phyloP scores from a whole-genome alignment of 1,139 yeast genomes.

The Protomyces inouyei region DNA sequence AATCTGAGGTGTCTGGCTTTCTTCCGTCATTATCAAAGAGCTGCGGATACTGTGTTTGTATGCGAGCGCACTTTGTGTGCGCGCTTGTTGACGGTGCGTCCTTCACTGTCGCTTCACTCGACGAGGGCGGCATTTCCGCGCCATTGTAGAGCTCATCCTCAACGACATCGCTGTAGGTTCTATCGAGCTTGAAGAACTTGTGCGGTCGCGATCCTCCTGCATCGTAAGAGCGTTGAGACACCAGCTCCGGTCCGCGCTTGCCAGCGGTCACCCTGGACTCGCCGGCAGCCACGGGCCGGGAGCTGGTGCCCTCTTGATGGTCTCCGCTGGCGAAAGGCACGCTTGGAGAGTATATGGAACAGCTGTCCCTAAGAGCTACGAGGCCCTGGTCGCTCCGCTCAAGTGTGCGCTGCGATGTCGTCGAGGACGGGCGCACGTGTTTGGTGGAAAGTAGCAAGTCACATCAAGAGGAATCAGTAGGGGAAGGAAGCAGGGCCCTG shows the following conservation, averaged over 20 bases:
- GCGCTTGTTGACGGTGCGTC: conserved; percentile 22
- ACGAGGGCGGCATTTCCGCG: neutral
- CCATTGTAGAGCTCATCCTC: conserved; percentile 34
- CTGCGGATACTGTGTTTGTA: conserved; percentile 30
- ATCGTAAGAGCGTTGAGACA: conserved; percentile 13
- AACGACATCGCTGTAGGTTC: conserved; percentile 35
- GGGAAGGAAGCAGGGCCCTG: too few species aligned
- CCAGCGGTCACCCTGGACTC: neutral
- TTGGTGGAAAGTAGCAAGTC: neutral
- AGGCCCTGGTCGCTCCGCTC: neutral
- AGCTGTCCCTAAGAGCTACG: too few species aligned
- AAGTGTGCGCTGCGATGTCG: neutral
- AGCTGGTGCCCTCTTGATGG: neutral
- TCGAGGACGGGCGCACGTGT: too few species aligned
- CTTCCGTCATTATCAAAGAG: conserved; percentile 24
- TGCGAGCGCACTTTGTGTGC: conserved; percentile 20
- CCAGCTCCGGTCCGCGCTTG: neutral
- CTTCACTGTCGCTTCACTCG: neutral
- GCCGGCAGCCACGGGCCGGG: neutral
- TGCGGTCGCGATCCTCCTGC: conserved; percentile 11
- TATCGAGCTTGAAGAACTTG: conserved; percentile 34
- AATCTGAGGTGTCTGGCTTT: conserved; percentile 12
- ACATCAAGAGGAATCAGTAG: neutral
- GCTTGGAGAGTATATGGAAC: neutral
- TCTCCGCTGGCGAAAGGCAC: neutral